A percentile compares a stretch with the other conserved stretches of the same genome.
These are phyloP conservation scores for Hypoxylon cercidicola DNA, from an alignment of 495 filamentous ascomycete genomes.

Conservation along the genomic window DNA sequence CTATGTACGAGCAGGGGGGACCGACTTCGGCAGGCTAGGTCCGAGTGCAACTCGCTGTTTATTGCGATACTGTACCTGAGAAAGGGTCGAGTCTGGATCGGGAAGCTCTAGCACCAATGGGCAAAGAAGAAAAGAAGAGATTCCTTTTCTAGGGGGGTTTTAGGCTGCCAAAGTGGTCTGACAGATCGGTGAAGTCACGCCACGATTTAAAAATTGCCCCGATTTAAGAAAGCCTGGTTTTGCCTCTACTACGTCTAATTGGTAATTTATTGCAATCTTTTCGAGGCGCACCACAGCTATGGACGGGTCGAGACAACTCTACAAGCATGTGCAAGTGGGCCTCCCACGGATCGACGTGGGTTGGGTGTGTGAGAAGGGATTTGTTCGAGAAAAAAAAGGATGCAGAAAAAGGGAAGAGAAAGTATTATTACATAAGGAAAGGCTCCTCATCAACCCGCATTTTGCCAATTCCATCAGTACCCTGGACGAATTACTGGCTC, in stretches of 20 bases:
- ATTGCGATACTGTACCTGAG: constrained; percentile 36
- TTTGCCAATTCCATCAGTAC: constrained; percentile 33
- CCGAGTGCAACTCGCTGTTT: constrained; percentile 37
- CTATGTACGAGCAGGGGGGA: constrained; percentile 23
- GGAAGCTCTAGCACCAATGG: constrained; percentile 42
- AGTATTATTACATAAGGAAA: constrained; percentile 30
- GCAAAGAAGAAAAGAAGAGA: constrained; percentile 30
- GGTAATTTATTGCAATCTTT: constrained; percentile 34
- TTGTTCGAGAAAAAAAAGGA: neutral
- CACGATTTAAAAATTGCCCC: constrained; percentile 33
- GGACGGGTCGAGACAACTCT: constrained; percentile 26
- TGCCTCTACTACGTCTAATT: constrained; percentile 28
- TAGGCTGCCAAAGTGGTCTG: constrained; percentile 45
- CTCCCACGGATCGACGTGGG: constrained; percentile 27
- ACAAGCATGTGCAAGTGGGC: constrained; percentile 42
- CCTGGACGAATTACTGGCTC: constrained; percentile 30
- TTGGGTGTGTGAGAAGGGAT: constrained; percentile 29
- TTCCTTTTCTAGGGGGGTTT: constrained; percentile 42
- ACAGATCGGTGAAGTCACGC: constrained; percentile 41
- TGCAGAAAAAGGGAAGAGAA: constrained; percentile 4
- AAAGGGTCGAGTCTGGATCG: constrained; percentile 35
- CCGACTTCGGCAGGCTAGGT: constrained; percentile 38
- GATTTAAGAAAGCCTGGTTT: constrained; percentile 42
- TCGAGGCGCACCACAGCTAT: constrained; percentile 28
- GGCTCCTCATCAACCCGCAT: constrained; percentile 19